Base-by-base conservation (phyloP, 805 yeast species). In the Saturnispora halmiae region DNA sequence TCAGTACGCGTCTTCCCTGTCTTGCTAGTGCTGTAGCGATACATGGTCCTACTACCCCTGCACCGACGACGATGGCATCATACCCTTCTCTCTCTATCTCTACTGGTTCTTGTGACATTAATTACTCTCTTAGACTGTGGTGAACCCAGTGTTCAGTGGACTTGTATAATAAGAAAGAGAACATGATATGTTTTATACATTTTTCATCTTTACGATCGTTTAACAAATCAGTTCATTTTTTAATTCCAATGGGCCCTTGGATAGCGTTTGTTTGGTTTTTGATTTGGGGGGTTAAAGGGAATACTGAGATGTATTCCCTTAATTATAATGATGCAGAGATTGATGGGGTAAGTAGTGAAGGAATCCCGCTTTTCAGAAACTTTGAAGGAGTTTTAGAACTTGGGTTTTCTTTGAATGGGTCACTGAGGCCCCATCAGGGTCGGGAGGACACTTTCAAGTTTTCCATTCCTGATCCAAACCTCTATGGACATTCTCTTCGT, bases 11-110 rank as follows among this genome's bases (percentile, higher is more conserved):
- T 50, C 95, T 72, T 25, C 97, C 97, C 54, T 84, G 94, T 51
- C 90, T 72, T 1, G 95, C 97, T 41, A 92, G 64, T 3, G 83
- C 87, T 1, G 87, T 82, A 33, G 96, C 96, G 15, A 90, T 70
- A 42, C 90, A 79, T 2, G 98, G 96, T 1, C 99, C 98, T 19
- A 86, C 80, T 16, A 90, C 95, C 42, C 98, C 98, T n/a, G 97
- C 96, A n/a, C 98, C 98, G 30, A 92, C 77, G 20, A 92, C 82
- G 31, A 90, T 78, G 38, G 80, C 90, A 55, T 92, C 98, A 61
- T 75, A 86, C 29, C 58, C 47, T 7, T 38, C 41, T 8, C 10
- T 14, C 5, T 30, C 26, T 24, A 31, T 20, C n/a, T 38, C 19
- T 7, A n/a, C n/a, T n/a, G 31, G 31, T 14, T 14, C 33, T 4